Percentiles rank a stretch among this genome's conserved stretches.
Evolutionary conservation across 148 eudicot genomes (phyloP).

Genomic region (Polygonum aviculare): DNA sequence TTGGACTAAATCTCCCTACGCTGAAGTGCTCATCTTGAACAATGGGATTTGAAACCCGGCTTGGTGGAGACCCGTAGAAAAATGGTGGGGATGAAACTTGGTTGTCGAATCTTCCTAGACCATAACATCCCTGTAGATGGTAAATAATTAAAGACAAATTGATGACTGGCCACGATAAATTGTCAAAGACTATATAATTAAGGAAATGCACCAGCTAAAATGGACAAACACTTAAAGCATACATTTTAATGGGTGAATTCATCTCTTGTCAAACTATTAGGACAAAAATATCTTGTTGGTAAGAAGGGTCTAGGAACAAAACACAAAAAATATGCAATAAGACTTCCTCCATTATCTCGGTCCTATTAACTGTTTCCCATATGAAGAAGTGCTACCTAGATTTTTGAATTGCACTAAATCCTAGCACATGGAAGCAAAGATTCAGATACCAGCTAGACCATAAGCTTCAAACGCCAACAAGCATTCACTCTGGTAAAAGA

Average conservation of each 20-base stretch:
- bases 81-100: constrained; percentile 39
- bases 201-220: background rate
- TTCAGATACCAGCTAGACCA: background rate
- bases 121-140: constrained; percentile 28
- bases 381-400: background rate
- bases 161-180: background rate
- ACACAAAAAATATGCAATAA: background rate
- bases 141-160: constrained; percentile 9
- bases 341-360: background rate
- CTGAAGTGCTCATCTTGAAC: constrained; percentile 36
- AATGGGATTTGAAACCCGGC: constrained; percentile 51
- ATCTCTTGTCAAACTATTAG: background rate
- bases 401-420: background rate
- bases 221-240: background rate
- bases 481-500: background rate
- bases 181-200: background rate
- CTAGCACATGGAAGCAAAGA: background rate
- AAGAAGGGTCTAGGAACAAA: background rate
- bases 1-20: constrained; percentile 24
- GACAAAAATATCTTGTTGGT: background rate
- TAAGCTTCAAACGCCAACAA: background rate
- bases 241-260: background rate
- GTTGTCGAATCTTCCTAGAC: constrained; percentile 25
- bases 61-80: constrained; percentile 50
- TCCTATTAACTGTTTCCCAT: background rate